A percentile compares a stretch with the other conserved stretches of the same genome.
phyloP scores from a whole-genome alignment of 2,329 filamentous ascomycete species.

The Orbilia oligospora region DNA sequence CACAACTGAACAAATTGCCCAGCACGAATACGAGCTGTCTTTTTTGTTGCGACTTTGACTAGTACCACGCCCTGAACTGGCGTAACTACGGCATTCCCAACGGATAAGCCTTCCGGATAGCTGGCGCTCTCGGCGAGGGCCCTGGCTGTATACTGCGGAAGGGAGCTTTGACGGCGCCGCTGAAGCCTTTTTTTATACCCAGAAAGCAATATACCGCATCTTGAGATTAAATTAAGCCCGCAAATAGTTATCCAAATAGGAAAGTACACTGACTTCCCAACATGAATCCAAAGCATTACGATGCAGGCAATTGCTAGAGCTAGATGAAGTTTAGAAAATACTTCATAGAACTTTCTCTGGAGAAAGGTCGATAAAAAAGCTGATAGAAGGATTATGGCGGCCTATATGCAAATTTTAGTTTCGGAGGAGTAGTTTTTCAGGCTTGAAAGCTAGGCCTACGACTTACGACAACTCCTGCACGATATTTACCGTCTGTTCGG shows the following conservation, averaged over 20 bases:
- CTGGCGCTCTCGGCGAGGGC: not conserved
- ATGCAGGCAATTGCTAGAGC: not conserved
- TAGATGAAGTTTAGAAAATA: not conserved
- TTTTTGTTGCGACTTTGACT: not conserved
- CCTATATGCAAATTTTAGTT: not conserved
- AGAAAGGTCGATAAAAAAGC: not conserved
- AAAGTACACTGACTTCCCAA: not conserved
- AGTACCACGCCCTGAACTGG: not conserved
- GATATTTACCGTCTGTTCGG: not conserved
- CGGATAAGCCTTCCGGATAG: not conserved
- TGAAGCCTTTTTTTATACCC: not conserved
- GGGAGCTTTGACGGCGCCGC: not conserved
- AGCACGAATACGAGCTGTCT: not conserved
- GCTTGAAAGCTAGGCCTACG: too few species aligned
- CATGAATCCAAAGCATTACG: not conserved
- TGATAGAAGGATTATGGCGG: not conserved
- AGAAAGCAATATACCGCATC: not conserved
- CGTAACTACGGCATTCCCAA: not conserved
- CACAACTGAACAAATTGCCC: not conserved
- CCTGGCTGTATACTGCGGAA: not conserved
- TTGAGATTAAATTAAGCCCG: not conserved
- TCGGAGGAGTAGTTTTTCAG: too few species aligned
- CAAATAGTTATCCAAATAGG: not conserved
- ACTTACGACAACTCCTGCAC: not conserved
- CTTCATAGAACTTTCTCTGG: not conserved